phyloP scores from a whole-genome alignment of 1,284 basidiomycete genomes.

The Athelia sp. region DNA sequence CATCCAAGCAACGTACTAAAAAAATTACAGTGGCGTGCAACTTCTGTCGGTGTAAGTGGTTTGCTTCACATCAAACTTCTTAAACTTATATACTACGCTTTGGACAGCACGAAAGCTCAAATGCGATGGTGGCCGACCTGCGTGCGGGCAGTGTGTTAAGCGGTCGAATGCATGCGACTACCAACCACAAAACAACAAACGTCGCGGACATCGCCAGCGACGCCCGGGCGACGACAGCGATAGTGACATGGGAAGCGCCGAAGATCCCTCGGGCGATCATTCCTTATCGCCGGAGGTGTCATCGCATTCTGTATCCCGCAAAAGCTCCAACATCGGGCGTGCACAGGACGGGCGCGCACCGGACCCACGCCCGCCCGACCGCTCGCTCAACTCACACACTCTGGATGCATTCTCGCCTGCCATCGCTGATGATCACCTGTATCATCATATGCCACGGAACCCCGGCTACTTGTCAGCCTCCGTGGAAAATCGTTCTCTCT shows the following conservation, averaged over 20 bases:
- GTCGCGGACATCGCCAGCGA: conserved; percentile 51
- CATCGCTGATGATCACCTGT: neutral
- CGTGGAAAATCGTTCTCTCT: conserved; percentile 35
- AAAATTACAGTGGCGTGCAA: conserved; percentile 83
- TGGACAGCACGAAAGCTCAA: conserved; percentile 72
- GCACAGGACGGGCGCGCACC: neutral
- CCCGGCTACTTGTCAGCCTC: conserved; percentile 7
- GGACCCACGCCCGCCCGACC: neutral
- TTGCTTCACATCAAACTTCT: conserved; percentile 1
- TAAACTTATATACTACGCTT: too few relatives aligned
- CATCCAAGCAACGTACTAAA: conserved; percentile 58
- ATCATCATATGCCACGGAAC: neutral
- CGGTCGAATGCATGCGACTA: conserved; percentile 74
- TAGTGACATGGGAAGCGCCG: conserved; percentile 51
- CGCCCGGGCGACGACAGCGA: conserved; percentile 61
- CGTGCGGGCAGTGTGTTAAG: conserved; percentile 74
- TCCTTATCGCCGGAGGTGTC: conserved; percentile 60
- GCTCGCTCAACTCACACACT: neutral
- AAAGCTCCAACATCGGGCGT: conserved; percentile 49
- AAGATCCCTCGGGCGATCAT: conserved; percentile 50
- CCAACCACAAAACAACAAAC: conserved; percentile 63
- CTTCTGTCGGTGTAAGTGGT: conserved; percentile 73
- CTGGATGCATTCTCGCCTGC: neutral
- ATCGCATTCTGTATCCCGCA: conserved; percentile 51
- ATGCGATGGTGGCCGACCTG: conserved; percentile 76